Evolutionary conservation across 176 grass and related monocot species (phyloP).

Genomic region (Aegilops umbellulata): DNA sequence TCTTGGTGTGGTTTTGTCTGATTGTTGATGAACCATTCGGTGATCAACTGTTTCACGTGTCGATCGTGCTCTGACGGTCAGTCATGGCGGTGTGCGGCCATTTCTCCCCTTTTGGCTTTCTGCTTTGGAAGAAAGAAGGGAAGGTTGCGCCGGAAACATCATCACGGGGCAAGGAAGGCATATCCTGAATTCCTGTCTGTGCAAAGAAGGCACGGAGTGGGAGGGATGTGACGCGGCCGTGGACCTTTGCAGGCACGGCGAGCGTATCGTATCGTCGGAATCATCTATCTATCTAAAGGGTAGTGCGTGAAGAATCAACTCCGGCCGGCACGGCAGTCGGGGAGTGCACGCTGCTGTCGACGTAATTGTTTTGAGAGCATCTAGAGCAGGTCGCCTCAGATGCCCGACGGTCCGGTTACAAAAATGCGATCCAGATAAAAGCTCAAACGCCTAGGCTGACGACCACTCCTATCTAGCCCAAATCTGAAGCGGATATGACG

Average conservation of each 20-base stretch:
- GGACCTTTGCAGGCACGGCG: not conserved
- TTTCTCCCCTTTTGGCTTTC: not conserved
- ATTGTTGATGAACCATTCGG: not conserved
- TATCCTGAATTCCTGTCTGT: not conserved
- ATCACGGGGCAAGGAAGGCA: constrained; percentile 16
- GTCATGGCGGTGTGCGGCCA: not conserved
- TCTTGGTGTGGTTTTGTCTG: not conserved
- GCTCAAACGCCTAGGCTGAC: no score
- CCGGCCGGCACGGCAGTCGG: not conserved
- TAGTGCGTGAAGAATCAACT: not conserved
- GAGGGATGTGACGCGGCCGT: not conserved
- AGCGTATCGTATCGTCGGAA: not conserved
- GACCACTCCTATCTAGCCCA: no score
- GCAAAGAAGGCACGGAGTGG: not conserved
- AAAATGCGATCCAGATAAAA: no score
- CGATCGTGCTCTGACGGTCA: not conserved
- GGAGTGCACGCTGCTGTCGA: not conserved
- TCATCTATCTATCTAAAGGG: no score
- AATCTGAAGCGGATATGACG: no score
- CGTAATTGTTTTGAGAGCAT: no score
- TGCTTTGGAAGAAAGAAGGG: not conserved
- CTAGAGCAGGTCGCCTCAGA: no score
- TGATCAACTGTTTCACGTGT: not conserved
- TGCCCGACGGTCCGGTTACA: no score
- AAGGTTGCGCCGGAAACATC: not conserved